Base-by-base conservation (phyloP, 352 stramenopile species). In the Phytophthora sp. region DNA sequence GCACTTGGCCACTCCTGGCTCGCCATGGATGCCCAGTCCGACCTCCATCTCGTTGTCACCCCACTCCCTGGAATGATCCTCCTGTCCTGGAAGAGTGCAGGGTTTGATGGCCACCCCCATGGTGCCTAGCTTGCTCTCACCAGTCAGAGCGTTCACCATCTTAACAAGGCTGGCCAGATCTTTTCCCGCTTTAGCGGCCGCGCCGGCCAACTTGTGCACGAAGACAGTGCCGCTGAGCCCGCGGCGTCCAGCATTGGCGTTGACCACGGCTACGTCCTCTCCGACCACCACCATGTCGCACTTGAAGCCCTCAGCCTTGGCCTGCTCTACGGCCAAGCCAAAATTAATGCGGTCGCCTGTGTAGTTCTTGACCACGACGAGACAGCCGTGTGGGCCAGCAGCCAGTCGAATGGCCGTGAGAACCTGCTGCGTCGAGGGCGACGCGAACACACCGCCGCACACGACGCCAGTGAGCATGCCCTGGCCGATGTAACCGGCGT, bases 321-420 rank as follows among this genome's bases (percentile, higher is more conserved):
- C 97, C 44, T 95, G 89, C 80, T 99, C 97, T 27, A 97, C 92
- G 6, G 98, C 98, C 66, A 99, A 90, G 0, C 97, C 97, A 76
- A 99, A 99, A 80, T 99, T 99, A 36, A 99, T 83, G 38, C 96
- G 87, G 79, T 99, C 98, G 23, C 98, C 97, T 2, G 97, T 99
- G 86, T 99, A 99, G 83, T 99, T 99, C 85, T 99, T 99, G 27
- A 99, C 95, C 47, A 99, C 90, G 2, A 99, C 65, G 6, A 99
- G 76, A 60, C 94, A 98, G 38, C 96, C 96, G 36, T 90, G 82
- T 3, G 80, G 74, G 0, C 86, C 88, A 1, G 84, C 73, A 24
- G 86, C 80, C 21, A 96, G 82, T 29, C 93, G 90, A 74, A 99
- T 99, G n/a, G 96, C 96, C 9, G 90, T 86, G 18, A 99, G 82